These are phyloP conservation scores for Gymnopilus junonius DNA, from an alignment of 768 basidiomycete genomes.

Conservation along the genomic window DNA sequence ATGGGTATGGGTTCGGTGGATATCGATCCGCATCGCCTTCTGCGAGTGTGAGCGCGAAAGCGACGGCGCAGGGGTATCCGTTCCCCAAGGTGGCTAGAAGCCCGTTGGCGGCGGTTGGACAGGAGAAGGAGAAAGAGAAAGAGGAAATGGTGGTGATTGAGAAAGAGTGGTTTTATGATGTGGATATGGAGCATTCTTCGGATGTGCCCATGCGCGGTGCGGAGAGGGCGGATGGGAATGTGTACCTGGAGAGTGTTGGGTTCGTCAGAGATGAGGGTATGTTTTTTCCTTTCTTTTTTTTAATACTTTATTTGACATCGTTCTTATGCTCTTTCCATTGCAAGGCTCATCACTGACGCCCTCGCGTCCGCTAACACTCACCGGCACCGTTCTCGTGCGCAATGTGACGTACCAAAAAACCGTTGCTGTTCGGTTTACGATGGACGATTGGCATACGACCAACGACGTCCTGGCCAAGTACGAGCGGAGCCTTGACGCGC, in stretches of 20 bases:
- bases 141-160: not conserved
- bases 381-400: constrained; percentile 80
- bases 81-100: constrained; percentile 19
- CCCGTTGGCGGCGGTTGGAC: not conserved
- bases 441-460: constrained; percentile 94
- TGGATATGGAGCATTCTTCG: constrained; percentile 22
- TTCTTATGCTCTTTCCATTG: constrained; percentile 2
- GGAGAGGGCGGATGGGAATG: constrained; percentile 25
- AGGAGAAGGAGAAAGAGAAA: not conserved
- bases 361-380: constrained; percentile 41
- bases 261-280: constrained; percentile 21
- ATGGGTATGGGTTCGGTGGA: constrained; percentile 2
- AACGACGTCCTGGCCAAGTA: constrained; percentile 75
- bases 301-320: not conserved
- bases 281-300: not conserved
- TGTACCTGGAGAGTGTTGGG: constrained; percentile 31
- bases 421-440: constrained; percentile 85
- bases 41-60: constrained; percentile 6
- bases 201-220: constrained; percentile 35
- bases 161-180: constrained; percentile 3
- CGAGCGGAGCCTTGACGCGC: constrained; percentile 43
- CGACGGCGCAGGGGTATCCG: constrained; percentile 24
- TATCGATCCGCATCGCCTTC: not conserved
- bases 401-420: constrained; percentile 89
- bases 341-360: constrained; percentile 1